These are phyloP conservation scores for Coffea canephora DNA, from an alignment of 257 asterid genomes.

Conservation along the genomic window DNA sequence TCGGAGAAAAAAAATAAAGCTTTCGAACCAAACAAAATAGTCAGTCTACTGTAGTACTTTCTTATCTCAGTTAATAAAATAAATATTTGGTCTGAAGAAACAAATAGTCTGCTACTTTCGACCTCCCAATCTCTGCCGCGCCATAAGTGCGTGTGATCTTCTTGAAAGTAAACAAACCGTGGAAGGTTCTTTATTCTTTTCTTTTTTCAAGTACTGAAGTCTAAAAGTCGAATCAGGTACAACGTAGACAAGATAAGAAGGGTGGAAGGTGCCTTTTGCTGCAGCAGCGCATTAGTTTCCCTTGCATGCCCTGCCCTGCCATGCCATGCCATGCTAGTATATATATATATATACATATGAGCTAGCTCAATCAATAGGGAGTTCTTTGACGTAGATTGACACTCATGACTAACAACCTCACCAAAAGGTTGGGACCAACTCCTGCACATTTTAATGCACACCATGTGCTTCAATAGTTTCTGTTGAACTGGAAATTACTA, in stretches of 20 bases:
- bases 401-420: background rate
- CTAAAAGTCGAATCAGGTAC: slow-evolving; percentile 8
- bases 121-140: background rate
- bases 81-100: no score
- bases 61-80: no score
- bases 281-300: background rate
- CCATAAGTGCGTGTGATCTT: background rate
- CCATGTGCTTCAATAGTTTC: slow-evolving; percentile 12
- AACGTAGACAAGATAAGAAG: background rate
- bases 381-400: slow-evolving; percentile 2
- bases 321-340: background rate
- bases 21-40: background rate
- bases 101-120: no score
- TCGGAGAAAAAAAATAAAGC: background rate
- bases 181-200: background rate
- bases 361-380: background rate
- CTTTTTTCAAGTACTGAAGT: background rate
- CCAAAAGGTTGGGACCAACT: slow-evolving; percentile 7
- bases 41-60: no score
- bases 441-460: background rate
- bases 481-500: background rate
- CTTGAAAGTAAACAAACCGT: background rate
- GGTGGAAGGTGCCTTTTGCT: background rate
- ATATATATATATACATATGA: background rate
- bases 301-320: background rate